phyloP scores from a whole-genome alignment of 495 filamentous ascomycete species.

The Neurospora sp. region DNA sequence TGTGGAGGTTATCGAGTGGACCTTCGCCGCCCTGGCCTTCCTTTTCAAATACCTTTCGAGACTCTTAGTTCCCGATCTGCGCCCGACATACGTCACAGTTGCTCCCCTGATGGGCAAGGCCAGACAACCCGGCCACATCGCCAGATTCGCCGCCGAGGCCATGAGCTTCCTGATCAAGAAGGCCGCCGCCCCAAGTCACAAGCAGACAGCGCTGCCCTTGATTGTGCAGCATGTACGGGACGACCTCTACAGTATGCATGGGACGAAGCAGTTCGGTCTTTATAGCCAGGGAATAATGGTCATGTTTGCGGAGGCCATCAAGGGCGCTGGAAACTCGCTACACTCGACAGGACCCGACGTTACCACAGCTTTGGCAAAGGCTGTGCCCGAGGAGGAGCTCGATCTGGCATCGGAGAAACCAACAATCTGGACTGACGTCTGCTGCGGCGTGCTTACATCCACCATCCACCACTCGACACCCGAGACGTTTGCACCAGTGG shows the following conservation, averaged over 20 bases:
- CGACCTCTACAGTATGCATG: constrained; percentile 49
- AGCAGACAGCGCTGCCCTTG: constrained; percentile 58
- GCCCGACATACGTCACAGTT: constrained; percentile 73
- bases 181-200: constrained; percentile 61
- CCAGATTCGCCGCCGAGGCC: constrained; percentile 85
- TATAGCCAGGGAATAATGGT: constrained; percentile 85
- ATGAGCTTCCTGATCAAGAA: constrained; percentile 90
- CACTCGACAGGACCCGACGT: constrained; percentile 74
- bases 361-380: constrained; percentile 48
- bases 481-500: constrained; percentile 55
- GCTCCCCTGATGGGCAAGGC: constrained; percentile 77
- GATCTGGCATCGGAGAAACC: constrained; percentile 23
- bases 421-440: constrained; percentile 48
- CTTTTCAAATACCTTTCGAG: constrained; percentile 93
- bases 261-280: constrained; percentile 39
- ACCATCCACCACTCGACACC: constrained; percentile 70
- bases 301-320: constrained; percentile 80
- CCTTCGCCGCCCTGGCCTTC: constrained; percentile 88
- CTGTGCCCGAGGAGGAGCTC: constrained; percentile 41
- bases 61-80: constrained; percentile 71
- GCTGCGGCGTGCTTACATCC: constrained; percentile 64
- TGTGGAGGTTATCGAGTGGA: constrained; percentile 88
- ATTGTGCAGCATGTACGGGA: constrained; percentile 59
- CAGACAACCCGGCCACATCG: constrained; percentile 71
- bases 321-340: constrained; percentile 65